A percentile compares a stretch with the other conserved stretches of the same genome.
These are phyloP conservation scores for Botrytis porri DNA, from an alignment of 2,329 filamentous ascomycete genomes.

Conservation along the genomic window DNA sequence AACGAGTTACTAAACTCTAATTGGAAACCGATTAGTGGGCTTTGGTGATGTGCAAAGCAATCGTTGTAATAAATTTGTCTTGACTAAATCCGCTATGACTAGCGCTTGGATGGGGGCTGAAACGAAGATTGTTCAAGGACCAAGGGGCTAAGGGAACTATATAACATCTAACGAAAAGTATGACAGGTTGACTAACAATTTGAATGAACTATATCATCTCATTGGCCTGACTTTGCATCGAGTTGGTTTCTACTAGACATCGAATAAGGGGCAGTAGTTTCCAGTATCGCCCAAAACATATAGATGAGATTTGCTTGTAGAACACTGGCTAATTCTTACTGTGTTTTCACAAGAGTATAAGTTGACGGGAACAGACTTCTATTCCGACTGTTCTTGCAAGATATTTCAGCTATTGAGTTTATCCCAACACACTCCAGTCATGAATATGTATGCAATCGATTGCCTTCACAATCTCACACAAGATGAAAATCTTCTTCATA, in stretches of 20 bases:
- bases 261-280: not conserved
- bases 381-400: not conserved
- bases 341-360: not conserved
- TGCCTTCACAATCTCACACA: not conserved
- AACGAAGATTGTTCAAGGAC: not conserved
- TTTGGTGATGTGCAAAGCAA: not conserved
- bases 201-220: not conserved
- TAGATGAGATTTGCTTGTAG: not conserved
- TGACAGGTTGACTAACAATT: not conserved
- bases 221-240: not conserved
- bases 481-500: not conserved
- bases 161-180: not conserved
- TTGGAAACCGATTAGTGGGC: not conserved
- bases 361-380: not conserved
- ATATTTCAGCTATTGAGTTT: not conserved
- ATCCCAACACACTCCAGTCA: not conserved
- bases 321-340: not conserved
- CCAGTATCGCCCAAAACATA: too few relatives aligned
- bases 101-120: not conserved
- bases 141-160: not conserved
- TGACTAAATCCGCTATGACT: not conserved
- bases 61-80: not conserved
- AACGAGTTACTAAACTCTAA: not conserved
- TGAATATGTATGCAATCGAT: not conserved
- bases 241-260: not conserved